Evolutionary conservation across 305 asterid genomes (phyloP).

Genomic region (Solanum chacoense): DNA sequence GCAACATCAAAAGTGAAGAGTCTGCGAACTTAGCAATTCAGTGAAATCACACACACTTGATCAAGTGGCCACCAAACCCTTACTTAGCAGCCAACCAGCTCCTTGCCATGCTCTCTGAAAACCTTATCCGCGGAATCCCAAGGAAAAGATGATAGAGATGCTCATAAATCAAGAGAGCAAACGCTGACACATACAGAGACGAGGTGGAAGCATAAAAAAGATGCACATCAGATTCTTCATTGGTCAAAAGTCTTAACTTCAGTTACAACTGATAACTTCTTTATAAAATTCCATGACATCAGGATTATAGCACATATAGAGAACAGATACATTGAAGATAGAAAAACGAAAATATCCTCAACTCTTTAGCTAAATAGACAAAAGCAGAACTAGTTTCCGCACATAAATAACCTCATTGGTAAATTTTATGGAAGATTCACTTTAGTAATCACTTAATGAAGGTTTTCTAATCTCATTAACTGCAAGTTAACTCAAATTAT

Average conservation of each 20-base stretch:
- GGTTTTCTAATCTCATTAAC: background rate
- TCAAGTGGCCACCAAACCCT: slow-evolving; percentile 33
- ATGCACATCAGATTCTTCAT: background rate
- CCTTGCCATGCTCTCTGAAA: background rate
- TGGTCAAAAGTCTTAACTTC: background rate
- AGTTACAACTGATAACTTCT: background rate
- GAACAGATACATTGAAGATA: background rate
- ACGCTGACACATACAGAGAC: background rate
- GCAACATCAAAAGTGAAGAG: background rate
- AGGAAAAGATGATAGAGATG: background rate
- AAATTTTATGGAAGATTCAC: background rate
- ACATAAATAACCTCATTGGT: background rate
- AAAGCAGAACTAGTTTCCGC: background rate
- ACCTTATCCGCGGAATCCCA: slow-evolving; percentile 6
- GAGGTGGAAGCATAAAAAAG: background rate
- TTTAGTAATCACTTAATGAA: background rate
- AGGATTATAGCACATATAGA: background rate
- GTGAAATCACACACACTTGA: slow-evolving; percentile 14
- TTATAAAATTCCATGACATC: background rate
- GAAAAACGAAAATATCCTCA: background rate
- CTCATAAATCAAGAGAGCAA: background rate
- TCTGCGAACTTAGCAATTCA: background rate
- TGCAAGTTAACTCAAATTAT: background rate
- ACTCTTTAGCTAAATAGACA: background rate
- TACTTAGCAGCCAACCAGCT: slow-evolving; percentile 22